Evolutionary conservation across 345 rosid genomes (phyloP).

Genomic region (Eucalyptus curtisii): DNA sequence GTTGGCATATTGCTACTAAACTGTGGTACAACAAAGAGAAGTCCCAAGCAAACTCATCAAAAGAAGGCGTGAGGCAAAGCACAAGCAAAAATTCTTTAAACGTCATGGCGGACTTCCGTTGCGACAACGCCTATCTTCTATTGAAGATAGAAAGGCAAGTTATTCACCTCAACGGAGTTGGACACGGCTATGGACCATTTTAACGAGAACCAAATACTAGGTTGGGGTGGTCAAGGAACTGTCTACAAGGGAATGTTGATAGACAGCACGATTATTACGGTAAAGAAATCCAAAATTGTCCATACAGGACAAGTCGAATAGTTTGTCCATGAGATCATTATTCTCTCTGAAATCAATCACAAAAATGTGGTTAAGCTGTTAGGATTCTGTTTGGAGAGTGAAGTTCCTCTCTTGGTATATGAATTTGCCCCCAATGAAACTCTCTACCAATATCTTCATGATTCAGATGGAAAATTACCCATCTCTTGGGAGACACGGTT

Average conservation of each 20-base stretch:
- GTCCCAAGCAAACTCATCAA: neutral
- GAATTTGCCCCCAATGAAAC: neutral
- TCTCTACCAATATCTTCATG: neutral
- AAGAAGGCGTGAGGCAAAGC: neutral
- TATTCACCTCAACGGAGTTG: neutral
- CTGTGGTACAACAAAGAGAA: no score
- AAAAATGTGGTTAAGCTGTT: no score
- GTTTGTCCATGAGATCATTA: neutral
- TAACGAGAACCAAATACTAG: neutral
- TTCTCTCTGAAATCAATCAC: neutral
- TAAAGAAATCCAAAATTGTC: neutral
- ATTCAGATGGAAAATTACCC: neutral
- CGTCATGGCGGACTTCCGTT: neutral
- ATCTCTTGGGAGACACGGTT: neutral
- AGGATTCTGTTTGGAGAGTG: neutral
- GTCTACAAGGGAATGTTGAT: neutral
- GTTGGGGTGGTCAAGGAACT: neutral
- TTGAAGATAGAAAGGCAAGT: neutral
- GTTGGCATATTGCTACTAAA: no score
- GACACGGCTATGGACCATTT: neutral
- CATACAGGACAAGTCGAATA: neutral
- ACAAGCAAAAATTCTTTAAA: neutral
- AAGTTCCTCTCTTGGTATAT: neutral
- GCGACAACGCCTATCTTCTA: neutral
- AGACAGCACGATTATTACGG: fast-evolving